Conservation (phyloP, 345 rosid genomes). For the Dimocarpus longan region DNA sequence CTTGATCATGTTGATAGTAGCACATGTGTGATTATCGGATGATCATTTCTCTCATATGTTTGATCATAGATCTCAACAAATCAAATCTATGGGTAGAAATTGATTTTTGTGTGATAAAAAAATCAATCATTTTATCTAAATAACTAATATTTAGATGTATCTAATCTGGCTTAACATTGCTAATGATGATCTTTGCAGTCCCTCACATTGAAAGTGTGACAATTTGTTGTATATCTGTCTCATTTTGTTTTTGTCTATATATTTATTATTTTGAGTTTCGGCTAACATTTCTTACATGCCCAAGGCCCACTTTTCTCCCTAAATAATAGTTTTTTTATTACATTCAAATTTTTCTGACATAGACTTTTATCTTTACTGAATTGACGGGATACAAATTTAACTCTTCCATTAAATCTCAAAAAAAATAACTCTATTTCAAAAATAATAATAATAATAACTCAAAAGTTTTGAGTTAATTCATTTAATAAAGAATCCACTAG, state of each 20-base stretch:
- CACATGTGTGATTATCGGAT: not conserved
- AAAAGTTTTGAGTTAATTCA: too few species aligned
- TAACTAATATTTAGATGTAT: not conserved
- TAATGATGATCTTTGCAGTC: not conserved
- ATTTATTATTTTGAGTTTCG: not conserved
- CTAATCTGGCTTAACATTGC: not conserved
- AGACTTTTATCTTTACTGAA: not conserved
- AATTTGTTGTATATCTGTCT: conserved; percentile 1
- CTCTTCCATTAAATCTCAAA: not conserved
- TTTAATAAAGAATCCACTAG: too few species aligned
- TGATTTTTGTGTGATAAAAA: not conserved
- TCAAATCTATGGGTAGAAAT: not conserved
- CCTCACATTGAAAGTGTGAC: conserved; percentile 7
- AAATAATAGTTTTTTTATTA: too few species aligned
- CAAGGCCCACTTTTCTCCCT: not conserved
- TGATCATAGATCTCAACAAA: not conserved
- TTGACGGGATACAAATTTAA: not conserved
- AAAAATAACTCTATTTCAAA: too few species aligned
- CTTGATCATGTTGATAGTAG: not conserved
- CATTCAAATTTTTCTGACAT: too few species aligned
- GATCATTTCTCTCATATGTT: not conserved
- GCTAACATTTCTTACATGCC: conserved; percentile 13
- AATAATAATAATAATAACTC: too few species aligned
- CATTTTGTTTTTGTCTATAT: conserved; percentile 1
- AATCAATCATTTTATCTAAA: not conserved